A percentile compares a stretch with the other conserved stretches of the same genome.
phyloP scores from a whole-genome alignment of 768 basidiomycete genomes.

The Amanita rimosa region DNA sequence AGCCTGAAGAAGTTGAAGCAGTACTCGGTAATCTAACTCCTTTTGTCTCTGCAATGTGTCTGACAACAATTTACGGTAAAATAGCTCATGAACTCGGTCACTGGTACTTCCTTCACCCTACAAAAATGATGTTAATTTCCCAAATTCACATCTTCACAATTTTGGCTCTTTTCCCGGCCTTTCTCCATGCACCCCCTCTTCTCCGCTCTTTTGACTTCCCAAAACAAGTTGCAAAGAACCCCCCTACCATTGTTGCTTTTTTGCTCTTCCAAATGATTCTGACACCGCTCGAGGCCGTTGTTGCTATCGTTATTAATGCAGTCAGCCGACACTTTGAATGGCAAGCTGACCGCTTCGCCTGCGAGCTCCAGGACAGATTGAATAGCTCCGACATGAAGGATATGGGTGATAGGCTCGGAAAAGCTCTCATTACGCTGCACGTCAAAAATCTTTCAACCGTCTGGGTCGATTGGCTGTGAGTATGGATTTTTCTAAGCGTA shows the following conservation, averaged over 20 bases:
- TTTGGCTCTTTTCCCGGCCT: conserved; percentile 82
- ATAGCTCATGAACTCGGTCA: conserved; percentile 92
- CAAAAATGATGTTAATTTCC: conserved; percentile 76
- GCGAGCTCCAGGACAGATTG: conserved; percentile 49
- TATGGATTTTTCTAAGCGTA: conserved; percentile 9
- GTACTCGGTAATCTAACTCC: conserved; percentile 48
- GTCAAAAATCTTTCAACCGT: conserved; percentile 89
- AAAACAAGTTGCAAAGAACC: conserved; percentile 43
- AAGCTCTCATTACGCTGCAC: conserved; percentile 77
- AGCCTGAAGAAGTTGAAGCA: conserved; percentile 90
- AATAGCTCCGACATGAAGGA: conserved; percentile 53
- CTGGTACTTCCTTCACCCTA: conserved; percentile 89
- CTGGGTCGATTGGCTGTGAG: conserved; percentile 89
- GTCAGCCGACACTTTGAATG: conserved; percentile 84
- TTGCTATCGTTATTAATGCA: conserved; percentile 67
- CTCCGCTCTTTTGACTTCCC: conserved; percentile 77
- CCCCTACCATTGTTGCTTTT: conserved; percentile 81
- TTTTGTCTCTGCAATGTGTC: not conserved
- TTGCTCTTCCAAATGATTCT: conserved; percentile 86
- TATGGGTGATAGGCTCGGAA: conserved; percentile 78
- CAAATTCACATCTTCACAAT: conserved; percentile 85
- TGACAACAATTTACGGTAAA: conserved; percentile 1
- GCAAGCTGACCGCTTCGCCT: conserved; percentile 84
- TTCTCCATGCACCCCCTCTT: conserved; percentile 71
- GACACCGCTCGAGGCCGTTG: conserved; percentile 66